Conservation (phyloP, 1,284 basidiomycete species). For the Puccinia horiana region DNA sequence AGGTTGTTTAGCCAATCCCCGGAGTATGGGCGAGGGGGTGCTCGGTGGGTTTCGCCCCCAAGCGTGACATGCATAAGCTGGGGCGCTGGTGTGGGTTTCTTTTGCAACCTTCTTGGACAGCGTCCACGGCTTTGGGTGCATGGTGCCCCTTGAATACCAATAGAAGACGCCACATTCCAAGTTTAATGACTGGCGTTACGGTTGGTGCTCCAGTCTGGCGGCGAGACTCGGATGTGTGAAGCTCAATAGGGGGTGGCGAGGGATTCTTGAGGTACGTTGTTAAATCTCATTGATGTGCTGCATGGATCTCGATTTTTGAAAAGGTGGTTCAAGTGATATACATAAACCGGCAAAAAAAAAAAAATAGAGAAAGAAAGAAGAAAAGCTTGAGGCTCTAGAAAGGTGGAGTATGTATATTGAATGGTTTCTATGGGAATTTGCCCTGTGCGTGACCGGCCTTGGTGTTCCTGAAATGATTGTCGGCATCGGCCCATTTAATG, state of each 20-base stretch:
- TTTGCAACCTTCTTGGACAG: too few relatives aligned
- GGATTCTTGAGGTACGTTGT: not conserved
- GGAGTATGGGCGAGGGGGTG: too few relatives aligned
- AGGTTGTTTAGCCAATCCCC: too few relatives aligned
- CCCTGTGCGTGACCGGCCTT: conserved; percentile 68
- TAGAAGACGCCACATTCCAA: too few relatives aligned
- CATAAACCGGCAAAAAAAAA: conserved; percentile 15
- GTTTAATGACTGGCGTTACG: too few relatives aligned
- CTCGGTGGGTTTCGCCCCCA: too few relatives aligned
- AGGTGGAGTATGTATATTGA: not conserved
- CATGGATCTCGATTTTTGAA: not conserved
- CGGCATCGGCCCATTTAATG: conserved; percentile 78
- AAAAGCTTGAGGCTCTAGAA: not conserved
- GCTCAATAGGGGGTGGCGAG: not conserved
- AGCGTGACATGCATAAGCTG: too few relatives aligned
- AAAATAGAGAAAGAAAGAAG: not conserved
- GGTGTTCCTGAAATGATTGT: conserved; percentile 72
- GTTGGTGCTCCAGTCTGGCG: too few relatives aligned
- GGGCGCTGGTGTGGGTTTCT: too few relatives aligned
- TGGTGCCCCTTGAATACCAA: too few relatives aligned
- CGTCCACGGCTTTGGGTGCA: too few relatives aligned
- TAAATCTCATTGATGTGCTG: not conserved
- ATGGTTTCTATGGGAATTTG: not conserved
- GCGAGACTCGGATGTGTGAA: too few relatives aligned
- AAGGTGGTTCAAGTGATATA: conserved; percentile 29